Conservation (phyloP, 139 green algal species). For the Spirogloea muscicola region DNA sequence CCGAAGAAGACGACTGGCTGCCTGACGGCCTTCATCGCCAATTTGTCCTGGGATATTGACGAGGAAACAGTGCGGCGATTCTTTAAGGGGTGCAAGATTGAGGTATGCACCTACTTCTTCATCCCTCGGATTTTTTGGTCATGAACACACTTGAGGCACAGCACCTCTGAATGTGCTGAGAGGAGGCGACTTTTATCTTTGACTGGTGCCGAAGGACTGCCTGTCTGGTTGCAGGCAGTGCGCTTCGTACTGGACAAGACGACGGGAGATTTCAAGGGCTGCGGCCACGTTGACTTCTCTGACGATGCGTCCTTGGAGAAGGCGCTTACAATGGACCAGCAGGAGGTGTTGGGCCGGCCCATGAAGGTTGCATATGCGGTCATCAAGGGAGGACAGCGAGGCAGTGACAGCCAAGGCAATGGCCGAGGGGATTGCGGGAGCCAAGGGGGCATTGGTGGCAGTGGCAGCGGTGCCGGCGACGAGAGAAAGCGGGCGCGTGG, state of each 20-base stretch:
- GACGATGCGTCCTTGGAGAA: constrained; percentile 40
- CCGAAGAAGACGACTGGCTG: constrained; percentile 10
- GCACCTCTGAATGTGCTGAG: too few relatives aligned
- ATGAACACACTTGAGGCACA: too few relatives aligned
- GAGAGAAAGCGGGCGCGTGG: background rate
- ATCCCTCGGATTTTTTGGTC: too few relatives aligned
- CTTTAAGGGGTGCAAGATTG: constrained; percentile 31
- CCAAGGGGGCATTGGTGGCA: background rate
- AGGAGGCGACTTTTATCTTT: too few relatives aligned
- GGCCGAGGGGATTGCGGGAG: background rate
- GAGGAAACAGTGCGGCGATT: constrained; percentile 19
- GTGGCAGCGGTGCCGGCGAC: background rate
- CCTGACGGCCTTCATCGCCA: constrained; percentile 23
- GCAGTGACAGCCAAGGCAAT: background rate
- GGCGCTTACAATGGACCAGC: constrained; percentile 19
- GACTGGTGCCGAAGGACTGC: too few relatives aligned
- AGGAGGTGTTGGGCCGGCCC: constrained; percentile 15
- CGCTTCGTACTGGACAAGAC: constrained; percentile 43
- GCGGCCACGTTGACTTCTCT: constrained; percentile 45
- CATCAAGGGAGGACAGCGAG: background rate
- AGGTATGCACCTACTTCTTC: too few relatives aligned
- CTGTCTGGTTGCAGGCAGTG: too few relatives aligned
- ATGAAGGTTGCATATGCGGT: constrained; percentile 48
- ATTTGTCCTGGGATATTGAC: constrained; percentile 26
- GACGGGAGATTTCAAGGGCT: constrained; percentile 47